Percentiles rank a stretch among this genome's conserved stretches.
Conservation (phyloP, 2,329 filamentous ascomycete genomes). For the Incumbomyces lentus region DNA sequence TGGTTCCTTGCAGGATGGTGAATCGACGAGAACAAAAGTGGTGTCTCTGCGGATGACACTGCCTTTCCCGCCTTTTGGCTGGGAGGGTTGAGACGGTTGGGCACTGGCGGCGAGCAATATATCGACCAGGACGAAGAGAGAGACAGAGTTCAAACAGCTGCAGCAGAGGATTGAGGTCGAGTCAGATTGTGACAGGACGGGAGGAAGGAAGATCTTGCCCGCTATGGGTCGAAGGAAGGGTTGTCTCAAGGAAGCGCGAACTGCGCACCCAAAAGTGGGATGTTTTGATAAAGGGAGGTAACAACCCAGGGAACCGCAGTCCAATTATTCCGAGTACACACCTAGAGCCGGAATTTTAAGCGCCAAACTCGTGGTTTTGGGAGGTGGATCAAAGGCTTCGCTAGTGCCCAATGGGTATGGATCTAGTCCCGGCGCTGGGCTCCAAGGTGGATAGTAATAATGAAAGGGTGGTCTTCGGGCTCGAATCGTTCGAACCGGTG, state of each 20-base stretch:
- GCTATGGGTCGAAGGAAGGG: too few species aligned
- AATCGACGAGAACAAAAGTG: too few species aligned
- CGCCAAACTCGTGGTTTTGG: background rate
- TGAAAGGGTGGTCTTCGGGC: too few species aligned
- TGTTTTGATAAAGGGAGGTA: background rate
- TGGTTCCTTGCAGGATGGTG: too few species aligned
- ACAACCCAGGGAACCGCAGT: too few species aligned
- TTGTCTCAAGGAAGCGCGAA: slow-evolving; percentile 3
- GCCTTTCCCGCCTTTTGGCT: background rate
- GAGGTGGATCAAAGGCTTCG: background rate
- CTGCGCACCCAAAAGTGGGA: slow-evolving; percentile 6
- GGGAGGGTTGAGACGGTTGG: background rate
- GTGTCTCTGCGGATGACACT: too few species aligned
- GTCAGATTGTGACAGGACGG: slow-evolving; percentile 1
- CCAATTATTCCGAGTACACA: too few species aligned
- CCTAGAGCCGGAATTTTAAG: too few species aligned
- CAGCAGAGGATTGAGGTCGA: background rate
- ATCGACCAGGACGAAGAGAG: background rate
- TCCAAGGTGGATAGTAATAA: too few species aligned
- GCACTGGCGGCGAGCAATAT: slow-evolving; percentile 1
- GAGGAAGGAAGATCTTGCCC: background rate
- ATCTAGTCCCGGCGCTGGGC: too few species aligned
- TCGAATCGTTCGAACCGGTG: too few species aligned
- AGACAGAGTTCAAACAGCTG: background rate
- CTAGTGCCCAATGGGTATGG: background rate